Evolutionary conservation across 768 basidiomycete species (phyloP).

Genomic region (Trichaptum fuscoviolaceum): DNA sequence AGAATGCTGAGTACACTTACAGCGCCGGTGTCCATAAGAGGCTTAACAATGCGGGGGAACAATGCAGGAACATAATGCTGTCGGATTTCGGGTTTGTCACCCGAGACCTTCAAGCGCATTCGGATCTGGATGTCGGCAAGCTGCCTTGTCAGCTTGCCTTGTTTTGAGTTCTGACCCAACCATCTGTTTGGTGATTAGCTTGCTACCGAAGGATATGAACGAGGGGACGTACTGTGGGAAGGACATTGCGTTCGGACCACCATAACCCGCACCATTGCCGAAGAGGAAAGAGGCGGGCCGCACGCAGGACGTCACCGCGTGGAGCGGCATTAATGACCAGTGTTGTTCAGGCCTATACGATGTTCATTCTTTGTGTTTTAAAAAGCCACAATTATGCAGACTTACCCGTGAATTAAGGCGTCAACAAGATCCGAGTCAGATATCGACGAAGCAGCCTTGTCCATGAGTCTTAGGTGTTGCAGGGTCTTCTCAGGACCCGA

Average conservation of each 20-base stretch:
- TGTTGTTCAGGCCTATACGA: conserved; percentile 81
- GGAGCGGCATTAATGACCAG: conserved; percentile 92
- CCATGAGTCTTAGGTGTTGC: conserved; percentile 77
- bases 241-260: conserved; percentile 57
- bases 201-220: neutral
- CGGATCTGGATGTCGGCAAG: conserved; percentile 88
- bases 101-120: conserved; percentile 93
- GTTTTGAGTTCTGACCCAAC: conserved; percentile 97
- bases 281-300: conserved; percentile 82
- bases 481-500: conserved; percentile 60
- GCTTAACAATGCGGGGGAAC: conserved; percentile 73
- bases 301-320: conserved; percentile 87
- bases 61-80: conserved; percentile 90
- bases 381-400: neutral
- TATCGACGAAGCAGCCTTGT: conserved; percentile 84
- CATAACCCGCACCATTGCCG: conserved; percentile 63
- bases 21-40: conserved; percentile 65
- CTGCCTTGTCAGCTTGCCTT: conserved; percentile 71
- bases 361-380: neutral
- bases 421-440: conserved; percentile 96
- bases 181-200: conserved; percentile 48
- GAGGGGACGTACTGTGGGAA: conserved; percentile 73
- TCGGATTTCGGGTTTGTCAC: conserved; percentile 84
- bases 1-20: conserved; percentile 42
- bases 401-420: conserved; percentile 85